phyloP scores from a whole-genome alignment of 148 eudicot species.

The Rhododendron griersonianum region DNA sequence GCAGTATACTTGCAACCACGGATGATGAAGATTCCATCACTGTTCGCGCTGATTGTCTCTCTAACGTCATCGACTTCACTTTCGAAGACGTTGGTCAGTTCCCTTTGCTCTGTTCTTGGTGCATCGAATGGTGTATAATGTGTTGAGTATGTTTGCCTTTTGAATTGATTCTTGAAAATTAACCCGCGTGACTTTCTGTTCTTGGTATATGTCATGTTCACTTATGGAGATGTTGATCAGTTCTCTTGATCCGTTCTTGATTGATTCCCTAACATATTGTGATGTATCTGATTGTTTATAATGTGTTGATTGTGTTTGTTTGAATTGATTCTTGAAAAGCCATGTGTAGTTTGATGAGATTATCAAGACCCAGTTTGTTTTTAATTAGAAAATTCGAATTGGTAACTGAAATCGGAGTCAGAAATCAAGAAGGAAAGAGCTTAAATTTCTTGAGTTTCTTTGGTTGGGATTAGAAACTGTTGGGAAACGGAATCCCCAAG shows the following conservation, averaged over 20 bases:
- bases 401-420: neutral
- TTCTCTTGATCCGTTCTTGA: too few relatives aligned
- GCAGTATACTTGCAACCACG: neutral
- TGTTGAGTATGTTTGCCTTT: neutral
- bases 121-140: neutral
- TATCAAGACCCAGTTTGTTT: neutral
- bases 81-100: neutral
- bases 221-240: too few relatives aligned
- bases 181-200: too few relatives aligned
- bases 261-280: neutral
- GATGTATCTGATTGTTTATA: too few relatives aligned
- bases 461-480: neutral
- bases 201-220: too few relatives aligned
- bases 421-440: neutral
- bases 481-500: too few relatives aligned
- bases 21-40: neutral
- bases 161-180: neutral
- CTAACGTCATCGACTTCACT: neutral
- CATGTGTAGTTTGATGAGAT: neutral
- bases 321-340: neutral
- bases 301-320: too few relatives aligned
- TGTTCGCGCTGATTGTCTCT: neutral
- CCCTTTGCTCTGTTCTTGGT: neutral
- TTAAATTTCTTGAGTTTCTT: neutral
- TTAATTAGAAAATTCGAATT: neutral